Evolutionary conservation across 768 basidiomycete genomes (phyloP).

Genomic region (Boletellus ananas): DNA sequence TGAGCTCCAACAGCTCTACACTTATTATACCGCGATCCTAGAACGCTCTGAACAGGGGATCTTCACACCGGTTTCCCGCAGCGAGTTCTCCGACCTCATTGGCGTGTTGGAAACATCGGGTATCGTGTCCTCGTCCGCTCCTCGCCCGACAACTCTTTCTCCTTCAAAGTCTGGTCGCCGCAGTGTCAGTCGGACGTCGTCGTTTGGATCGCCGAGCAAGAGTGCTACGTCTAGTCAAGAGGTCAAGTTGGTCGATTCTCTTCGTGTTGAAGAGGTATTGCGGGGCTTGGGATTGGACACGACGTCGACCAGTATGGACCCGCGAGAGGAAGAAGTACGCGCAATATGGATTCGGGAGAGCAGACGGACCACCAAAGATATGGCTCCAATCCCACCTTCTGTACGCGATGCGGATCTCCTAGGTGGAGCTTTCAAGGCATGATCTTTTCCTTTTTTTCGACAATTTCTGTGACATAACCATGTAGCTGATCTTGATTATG

Average conservation of each 20-base stretch:
- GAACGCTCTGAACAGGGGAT: conserved; percentile 49
- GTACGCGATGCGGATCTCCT: conserved; percentile 19
- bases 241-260: conserved; percentile 50
- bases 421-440: conserved; percentile 34
- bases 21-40: conserved; percentile 60
- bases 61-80: conserved; percentile 65
- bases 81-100: conserved; percentile 71
- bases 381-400: conserved; percentile 18
- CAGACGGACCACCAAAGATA: conserved; percentile 36
- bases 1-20: conserved; percentile 58
- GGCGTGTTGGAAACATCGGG: conserved; percentile 73
- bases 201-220: conserved; percentile 43
- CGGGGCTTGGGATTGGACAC: conserved; percentile 53
- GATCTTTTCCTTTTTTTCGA: conserved; percentile 2
- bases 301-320: conserved; percentile 26
- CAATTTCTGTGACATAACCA: conserved; percentile 1
- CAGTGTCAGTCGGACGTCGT: conserved; percentile 52
- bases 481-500: conserved; percentile 10
- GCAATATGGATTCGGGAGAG: conserved; percentile 42
- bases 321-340: conserved; percentile 42
- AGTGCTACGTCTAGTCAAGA: conserved; percentile 39
- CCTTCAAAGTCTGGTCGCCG: conserved; percentile 49
- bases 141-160: conserved; percentile 31
- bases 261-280: conserved; percentile 66
- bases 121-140: conserved; percentile 42